phyloP scores from a whole-genome alignment of 2,329 filamentous ascomycete species.

The Fusarium tjaetaba region DNA sequence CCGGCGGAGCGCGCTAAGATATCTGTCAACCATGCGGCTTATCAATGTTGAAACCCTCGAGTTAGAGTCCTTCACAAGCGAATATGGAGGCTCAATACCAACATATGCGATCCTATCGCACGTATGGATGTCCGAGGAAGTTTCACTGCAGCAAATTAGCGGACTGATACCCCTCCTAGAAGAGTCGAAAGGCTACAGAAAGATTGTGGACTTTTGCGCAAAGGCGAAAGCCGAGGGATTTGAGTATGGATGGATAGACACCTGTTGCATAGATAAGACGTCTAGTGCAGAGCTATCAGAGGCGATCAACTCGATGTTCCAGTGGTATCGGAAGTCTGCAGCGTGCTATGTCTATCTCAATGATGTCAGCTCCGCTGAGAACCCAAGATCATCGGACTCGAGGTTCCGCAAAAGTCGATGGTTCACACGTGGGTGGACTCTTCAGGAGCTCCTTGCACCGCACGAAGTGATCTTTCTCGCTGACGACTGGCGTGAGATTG shows the following conservation, averaged over 20 bases:
- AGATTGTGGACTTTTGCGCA: constrained; percentile 10
- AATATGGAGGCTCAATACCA: not conserved
- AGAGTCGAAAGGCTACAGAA: not conserved
- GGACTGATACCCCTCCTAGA: not conserved
- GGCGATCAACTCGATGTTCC: constrained; percentile 12
- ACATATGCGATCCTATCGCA: constrained; percentile 12
- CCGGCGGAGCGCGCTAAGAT: not conserved
- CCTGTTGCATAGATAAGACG: constrained; percentile 20
- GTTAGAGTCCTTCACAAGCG: constrained; percentile 10
- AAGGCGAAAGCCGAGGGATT: constrained; percentile 14
- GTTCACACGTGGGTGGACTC: constrained; percentile 13
- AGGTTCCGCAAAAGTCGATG: constrained; percentile 7
- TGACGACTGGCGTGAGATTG: not conserved
- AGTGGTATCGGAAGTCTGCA: constrained; percentile 2
- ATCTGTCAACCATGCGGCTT: constrained; percentile 4
- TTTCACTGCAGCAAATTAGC: not conserved
- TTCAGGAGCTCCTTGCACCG: constrained; percentile 10
- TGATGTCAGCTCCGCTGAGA: not conserved
- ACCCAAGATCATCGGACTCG: not conserved
- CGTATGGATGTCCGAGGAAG: constrained; percentile 8
- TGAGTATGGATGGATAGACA: constrained; percentile 16
- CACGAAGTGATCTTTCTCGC: constrained; percentile 16
- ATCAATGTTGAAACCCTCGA: constrained; percentile 17
- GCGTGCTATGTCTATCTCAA: constrained; percentile 9
- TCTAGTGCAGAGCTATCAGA: constrained; percentile 16